Conservation (phyloP, 2,329 filamentous ascomycete genomes). For the Alternaria postmessia region DNA sequence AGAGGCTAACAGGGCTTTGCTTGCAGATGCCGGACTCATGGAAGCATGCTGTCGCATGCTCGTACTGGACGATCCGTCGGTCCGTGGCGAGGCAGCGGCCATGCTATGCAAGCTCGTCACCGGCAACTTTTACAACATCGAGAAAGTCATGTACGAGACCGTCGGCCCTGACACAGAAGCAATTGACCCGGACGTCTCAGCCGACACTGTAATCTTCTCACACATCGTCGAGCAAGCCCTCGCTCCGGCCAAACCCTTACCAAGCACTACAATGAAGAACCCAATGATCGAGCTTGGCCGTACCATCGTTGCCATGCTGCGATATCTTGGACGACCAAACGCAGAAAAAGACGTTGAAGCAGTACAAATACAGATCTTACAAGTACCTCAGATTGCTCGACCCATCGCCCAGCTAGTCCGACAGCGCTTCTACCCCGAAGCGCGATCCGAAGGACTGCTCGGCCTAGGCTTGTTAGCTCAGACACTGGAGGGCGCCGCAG, state of each 20-base stretch:
- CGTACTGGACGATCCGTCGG: constrained; percentile 37
- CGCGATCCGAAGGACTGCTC: constrained; percentile 46
- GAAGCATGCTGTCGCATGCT: constrained; percentile 42
- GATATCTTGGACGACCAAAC: constrained; percentile 28
- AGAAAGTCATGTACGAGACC: constrained; percentile 36
- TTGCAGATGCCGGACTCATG: constrained; percentile 45
- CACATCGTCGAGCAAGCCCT: constrained; percentile 43
- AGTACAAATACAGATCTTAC: constrained; percentile 35
- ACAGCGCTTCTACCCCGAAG: constrained; percentile 48
- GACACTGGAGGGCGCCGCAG: constrained; percentile 36
- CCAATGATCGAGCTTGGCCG: constrained; percentile 46
- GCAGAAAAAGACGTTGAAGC: constrained; percentile 34
- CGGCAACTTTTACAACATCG: constrained; percentile 42
- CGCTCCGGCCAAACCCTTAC: constrained; percentile 40
- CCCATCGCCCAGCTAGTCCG: constrained; percentile 44
- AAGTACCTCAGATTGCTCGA: constrained; percentile 40
- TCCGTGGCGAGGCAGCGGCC: constrained; percentile 47
- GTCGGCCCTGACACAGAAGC: constrained; percentile 24
- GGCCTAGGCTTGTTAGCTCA: constrained; percentile 48
- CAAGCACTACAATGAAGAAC: constrained; percentile 51
- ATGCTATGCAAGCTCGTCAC: constrained; percentile 47
- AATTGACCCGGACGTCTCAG: constrained; percentile 23
- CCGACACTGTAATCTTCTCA: constrained; percentile 36
- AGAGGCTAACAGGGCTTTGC: constrained; percentile 37
- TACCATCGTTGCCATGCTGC: constrained; percentile 36